Percentiles rank a stretch among this genome's conserved stretches.
Evolutionary conservation across 2,329 filamentous ascomycete species (phyloP).

Genomic region (Xylariales sp.): DNA sequence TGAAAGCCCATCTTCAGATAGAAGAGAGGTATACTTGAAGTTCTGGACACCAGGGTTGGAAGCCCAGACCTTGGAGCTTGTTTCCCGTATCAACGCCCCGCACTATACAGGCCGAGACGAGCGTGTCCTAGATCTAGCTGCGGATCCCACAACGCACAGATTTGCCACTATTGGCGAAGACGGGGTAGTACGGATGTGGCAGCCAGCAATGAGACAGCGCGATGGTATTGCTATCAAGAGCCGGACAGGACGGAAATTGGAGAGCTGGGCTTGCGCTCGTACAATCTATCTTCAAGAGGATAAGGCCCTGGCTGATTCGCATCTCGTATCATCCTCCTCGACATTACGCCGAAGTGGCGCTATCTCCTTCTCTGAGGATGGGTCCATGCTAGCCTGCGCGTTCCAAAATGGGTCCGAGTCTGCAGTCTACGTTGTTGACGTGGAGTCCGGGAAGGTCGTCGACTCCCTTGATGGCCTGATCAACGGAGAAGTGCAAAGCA

Average conservation of each 20-base stretch:
- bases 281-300: slow-evolving; percentile 46
- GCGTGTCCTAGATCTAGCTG: slow-evolving; percentile 66
- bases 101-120: slow-evolving; percentile 57
- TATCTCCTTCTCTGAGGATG: slow-evolving; percentile 77
- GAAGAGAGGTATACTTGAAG: slow-evolving; percentile 76
- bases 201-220: slow-evolving; percentile 63
- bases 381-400: slow-evolving; percentile 72
- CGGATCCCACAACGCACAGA: slow-evolving; percentile 62
- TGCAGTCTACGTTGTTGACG: slow-evolving; percentile 72
- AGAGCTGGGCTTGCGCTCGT: slow-evolving; percentile 70
- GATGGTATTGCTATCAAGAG: slow-evolving; percentile 63
- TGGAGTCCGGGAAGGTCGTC: slow-evolving; percentile 60
- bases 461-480: slow-evolving; percentile 65
- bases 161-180: slow-evolving; percentile 88
- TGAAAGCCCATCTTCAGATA: slow-evolving; percentile 39
- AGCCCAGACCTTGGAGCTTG: slow-evolving; percentile 59
- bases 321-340: slow-evolving; percentile 24
- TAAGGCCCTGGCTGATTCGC: slow-evolving; percentile 28
- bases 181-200: slow-evolving; percentile 74
- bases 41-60: slow-evolving; percentile 71
- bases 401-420: slow-evolving; percentile 51
- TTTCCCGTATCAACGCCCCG: slow-evolving; percentile 78
- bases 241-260: slow-evolving; percentile 51
- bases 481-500: slow-evolving; percentile 58
- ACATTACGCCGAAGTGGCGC: slow-evolving; percentile 49